Evolutionary conservation across 1,284 basidiomycete genomes (phyloP), one percentile per base, ranked within the genome.

Genomic region (Peniophora sp.): DNA sequence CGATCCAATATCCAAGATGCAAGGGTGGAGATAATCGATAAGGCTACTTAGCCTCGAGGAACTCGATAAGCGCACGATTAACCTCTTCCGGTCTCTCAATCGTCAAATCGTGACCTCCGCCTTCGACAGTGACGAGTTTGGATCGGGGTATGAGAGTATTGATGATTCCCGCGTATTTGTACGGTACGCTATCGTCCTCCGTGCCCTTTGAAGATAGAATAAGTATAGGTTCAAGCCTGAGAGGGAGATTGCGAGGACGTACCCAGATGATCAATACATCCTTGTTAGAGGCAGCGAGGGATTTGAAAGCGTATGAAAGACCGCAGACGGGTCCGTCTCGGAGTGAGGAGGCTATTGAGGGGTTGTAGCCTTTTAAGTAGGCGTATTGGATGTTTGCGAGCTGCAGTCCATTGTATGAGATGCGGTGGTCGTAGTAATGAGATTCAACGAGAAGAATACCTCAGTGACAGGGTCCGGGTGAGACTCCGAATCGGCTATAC

Each of bases 361-460:
- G 70, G 53, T 86, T 83, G 64, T 80, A 89, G 6, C 86, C 79
- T 3, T 82, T 77, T 11, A 90, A 72, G 61, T 84, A 78, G 2
- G 84, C 84, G 0, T 81, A 83, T 66, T 90, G 87, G 12, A 86
- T 67, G 24, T 83, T 75, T 1, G 88, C 80, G 53, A 89, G 73
- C 58, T 46, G 39, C 34, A 43, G 38, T 44, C 44, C 38, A 36
- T 12, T 48, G 32, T 11, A 25, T 32, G 25, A 35, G 47, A 24
- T n/a, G 12, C 34, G 17, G 20, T 32, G 27, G 12, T 6, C 27
- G 27, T 16, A 36, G n/a, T n/a, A 24, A 20, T 12, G 43, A 23
- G 19, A 8, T 19, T 25, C 41, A 17, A 38, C 35, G 48, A 19
- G 35, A 22, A 17, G 32, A 12, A 8, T 39, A 32, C 73, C 58